Conservation (phyloP, 75 land plant species). For the Pinus taeda region DNA sequence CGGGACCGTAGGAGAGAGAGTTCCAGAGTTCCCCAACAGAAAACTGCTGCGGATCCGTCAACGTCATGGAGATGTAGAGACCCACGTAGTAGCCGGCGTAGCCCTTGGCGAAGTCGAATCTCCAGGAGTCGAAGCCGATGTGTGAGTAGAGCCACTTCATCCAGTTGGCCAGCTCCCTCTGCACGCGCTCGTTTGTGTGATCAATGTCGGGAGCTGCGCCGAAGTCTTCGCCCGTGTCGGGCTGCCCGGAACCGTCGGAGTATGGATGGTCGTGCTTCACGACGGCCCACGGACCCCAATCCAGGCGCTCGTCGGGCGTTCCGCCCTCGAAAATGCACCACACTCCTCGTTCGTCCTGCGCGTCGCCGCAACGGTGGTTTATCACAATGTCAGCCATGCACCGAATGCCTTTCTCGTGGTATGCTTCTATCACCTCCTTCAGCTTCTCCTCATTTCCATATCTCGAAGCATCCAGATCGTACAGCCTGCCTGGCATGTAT, state of each 20-base stretch:
- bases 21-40: constrained; percentile 78
- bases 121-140: constrained; percentile 76
- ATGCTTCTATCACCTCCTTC: constrained; percentile 30
- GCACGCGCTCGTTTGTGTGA: constrained; percentile 64
- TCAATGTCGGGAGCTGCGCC: constrained; percentile 79
- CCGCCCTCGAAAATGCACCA: constrained; percentile 80
- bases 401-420: constrained; percentile 42
- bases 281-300: constrained; percentile 72
- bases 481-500: constrained; percentile 50
- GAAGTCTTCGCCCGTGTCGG: constrained; percentile 62
- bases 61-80: constrained; percentile 28
- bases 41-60: constrained; percentile 34
- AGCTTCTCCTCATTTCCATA: constrained; percentile 53
- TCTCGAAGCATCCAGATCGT: constrained; percentile 44
- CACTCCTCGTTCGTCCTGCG: constrained; percentile 56
- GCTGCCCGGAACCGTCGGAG: constrained; percentile 55
- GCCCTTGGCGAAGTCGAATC: constrained; percentile 81
- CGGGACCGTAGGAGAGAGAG: constrained; percentile 37
- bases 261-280: constrained; percentile 42
- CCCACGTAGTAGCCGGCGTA: constrained; percentile 47
- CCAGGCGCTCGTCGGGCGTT: constrained; percentile 56
- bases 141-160: constrained; percentile 64
- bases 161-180: constrained; percentile 63
- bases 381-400: constrained; percentile 79
- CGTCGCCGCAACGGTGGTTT: constrained; percentile 70